Base-by-base conservation (phyloP, 148 eudicot species). In the Rheum nobile region DNA sequence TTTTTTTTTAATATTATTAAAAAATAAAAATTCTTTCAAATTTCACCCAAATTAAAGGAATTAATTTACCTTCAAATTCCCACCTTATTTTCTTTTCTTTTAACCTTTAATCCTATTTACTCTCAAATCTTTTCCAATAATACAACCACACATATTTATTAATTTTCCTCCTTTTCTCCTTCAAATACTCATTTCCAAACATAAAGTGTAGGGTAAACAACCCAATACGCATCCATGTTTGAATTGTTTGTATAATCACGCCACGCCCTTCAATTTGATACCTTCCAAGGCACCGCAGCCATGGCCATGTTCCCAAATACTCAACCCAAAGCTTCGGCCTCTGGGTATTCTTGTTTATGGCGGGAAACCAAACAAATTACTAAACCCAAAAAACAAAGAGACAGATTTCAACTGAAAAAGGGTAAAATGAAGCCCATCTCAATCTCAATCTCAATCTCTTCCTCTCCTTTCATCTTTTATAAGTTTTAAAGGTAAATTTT, bases 251-350 rank as follows among this genome's bases (percentile, higher is more conserved):
- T 57, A 57, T 24, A 37, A 65, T 32, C 70, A 65, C 70, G 39
- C 39, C 34, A 54, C 28, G 63, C 63, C 34, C 39, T 65, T n/a
- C n/a, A n/a, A n/a, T n/a, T 34, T 34, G 10, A 34, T 65, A 32
- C 41, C 70, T 65, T 65, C 41, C 32, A 65, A 65, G 70, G 39
- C 70, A 65, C 34, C 9, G n/a, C 67, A 59, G 35, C 37, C 67
- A 28, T 61, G 34, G 34, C 67, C n/a, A 13, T 29, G 37, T 61
- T 61, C 13, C 67, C 67, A 34, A 14, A 31, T 6, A 37, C 70
- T 34, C 37, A 65, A 65, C n/a, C 70, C 70, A 65, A 65, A 65
- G 70, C 70, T 63, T 63, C 69, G 69, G n/a, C 38, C 37, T 63
- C 38, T 32, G 70, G 39, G 39, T 59, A 2, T 28, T 24, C 67